Evolutionary conservation across 768 basidiomycete genomes (phyloP), one percentile per base, ranked within the genome.

Genomic region (Lyophyllum decastes): DNA sequence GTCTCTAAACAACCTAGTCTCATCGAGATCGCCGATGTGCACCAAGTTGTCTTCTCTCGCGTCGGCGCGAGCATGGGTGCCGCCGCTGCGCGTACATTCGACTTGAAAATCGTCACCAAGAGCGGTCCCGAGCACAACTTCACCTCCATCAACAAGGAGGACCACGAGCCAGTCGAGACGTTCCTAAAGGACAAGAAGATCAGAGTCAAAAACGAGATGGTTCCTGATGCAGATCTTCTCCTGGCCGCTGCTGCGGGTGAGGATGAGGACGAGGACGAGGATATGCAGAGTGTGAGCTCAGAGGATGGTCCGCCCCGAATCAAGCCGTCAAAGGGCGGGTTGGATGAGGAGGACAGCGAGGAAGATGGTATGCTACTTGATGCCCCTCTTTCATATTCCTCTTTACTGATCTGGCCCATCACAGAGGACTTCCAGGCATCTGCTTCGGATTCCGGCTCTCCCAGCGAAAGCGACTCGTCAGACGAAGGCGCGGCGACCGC

Each of bases 1-100:
- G 94, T 98, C 60, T 95, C 96, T 55, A 98, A 98, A 73, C 89
- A 92, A 63, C 96, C 97, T 1, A 86, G 87, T 33, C 88, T 97
- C 66, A 83, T 98, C 65, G 93, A 96, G 64, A 86, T 95, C 61
- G 83, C 85, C 52, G 94, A 97, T 64, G 91, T 98, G 60, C 88
- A 92, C 61, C 89, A 90, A 71, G 90, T 92, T 58, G 81, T 94
- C 51, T 97, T 98, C 80, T 96, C 94, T 9, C 91, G 95, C 56
- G 90, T 98, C 16, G 93, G 96, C 16, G 86, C 90, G 0, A 89
- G 88, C 47, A 85, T 95, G 74, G 86, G 84, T 7, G 85, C 87
- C 16, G 84, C 89, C 21, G 90, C 92, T 1, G 92, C 92, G 1
- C 90, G 92, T 27, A 97, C 96, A 0, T 97, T 98, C 71, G 96